phyloP scores from a whole-genome alignment of 495 filamentous ascomycete species.

The Apodospora peruviana region DNA sequence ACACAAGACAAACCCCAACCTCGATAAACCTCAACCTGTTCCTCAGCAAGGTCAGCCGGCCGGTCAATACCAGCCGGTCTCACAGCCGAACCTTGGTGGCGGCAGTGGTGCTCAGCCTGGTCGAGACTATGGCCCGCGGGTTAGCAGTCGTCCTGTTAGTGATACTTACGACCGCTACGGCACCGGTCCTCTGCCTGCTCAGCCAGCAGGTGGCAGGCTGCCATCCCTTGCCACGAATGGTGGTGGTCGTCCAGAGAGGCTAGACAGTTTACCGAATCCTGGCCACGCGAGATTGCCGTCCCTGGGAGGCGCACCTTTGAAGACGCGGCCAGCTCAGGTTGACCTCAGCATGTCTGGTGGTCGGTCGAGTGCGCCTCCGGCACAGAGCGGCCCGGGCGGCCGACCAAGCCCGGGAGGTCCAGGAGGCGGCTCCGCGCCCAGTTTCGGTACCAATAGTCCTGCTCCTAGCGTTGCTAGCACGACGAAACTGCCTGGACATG shows the following conservation, averaged over 20 bases:
- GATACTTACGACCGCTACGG: conserved; percentile 20
- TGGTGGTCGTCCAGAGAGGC: conserved; percentile 19
- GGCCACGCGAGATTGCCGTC: conserved; percentile 11
- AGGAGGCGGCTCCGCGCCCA: conserved; percentile 20
- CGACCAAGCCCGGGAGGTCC: conserved; percentile 17
- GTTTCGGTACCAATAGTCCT: conserved; percentile 13
- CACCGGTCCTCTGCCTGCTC: conserved; percentile 9
- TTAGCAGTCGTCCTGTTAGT: conserved; percentile 19
- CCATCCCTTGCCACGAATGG: conserved; percentile 6
- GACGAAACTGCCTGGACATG: conserved; percentile 12
- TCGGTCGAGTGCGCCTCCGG: conserved; percentile 27
- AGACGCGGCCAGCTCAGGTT: conserved; percentile 17
- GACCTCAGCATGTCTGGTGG: conserved; percentile 18
- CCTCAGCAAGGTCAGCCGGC: conserved; percentile 24
- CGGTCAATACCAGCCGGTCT: conserved; percentile 15
- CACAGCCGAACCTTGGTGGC: neutral
- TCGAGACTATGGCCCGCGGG: conserved; percentile 19
- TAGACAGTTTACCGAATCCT: conserved; percentile 17
- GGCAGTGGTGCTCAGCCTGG: conserved; percentile 10
- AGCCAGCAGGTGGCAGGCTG: neutral
- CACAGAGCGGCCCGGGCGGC: conserved; percentile 7
- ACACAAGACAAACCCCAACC: conserved; percentile 32
- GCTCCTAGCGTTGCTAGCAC: conserved; percentile 24
- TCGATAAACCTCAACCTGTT: conserved; percentile 7
- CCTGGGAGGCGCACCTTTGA: conserved; percentile 8